These are phyloP conservation scores for Parietaria judaica DNA, from an alignment of 306 rosid species.

Conservation along the genomic window DNA sequence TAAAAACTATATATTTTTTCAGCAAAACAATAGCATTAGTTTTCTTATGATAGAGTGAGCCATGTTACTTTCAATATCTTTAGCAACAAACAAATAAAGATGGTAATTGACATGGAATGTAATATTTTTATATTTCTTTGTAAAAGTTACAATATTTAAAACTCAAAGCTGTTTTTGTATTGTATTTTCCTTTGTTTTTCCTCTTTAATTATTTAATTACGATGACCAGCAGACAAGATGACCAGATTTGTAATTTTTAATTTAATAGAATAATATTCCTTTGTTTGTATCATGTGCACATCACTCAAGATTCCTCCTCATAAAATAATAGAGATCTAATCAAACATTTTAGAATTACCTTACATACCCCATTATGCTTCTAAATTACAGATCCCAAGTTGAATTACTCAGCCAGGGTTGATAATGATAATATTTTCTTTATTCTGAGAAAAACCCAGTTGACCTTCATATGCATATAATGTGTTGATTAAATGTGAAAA, in stretches of 20 bases:
- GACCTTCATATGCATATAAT: neutral
- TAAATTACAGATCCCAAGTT: conserved; percentile 15
- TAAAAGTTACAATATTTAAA: conserved; percentile 9
- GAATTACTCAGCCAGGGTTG: neutral
- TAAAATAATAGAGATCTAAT: conserved; percentile 22
- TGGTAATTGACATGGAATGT: too few relatives aligned
- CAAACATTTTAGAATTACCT: conserved; percentile 7
- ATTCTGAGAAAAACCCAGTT: conserved; percentile 4
- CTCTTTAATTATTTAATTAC: conserved; percentile 29
- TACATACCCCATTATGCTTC: conserved; percentile 21
- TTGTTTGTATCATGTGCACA: conserved; percentile 58
- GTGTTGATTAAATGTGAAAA: conserved; percentile 4
- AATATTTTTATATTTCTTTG: too few relatives aligned
- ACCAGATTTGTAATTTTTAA: conserved; percentile 35
- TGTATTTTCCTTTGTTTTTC: conserved; percentile 35
- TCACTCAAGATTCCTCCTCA: conserved; percentile 49
- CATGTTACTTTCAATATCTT: conserved; percentile 4
- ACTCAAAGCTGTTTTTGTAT: conserved; percentile 19
- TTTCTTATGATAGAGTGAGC: neutral
- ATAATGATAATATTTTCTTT: neutral
- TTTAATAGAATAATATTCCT: conserved; percentile 21
- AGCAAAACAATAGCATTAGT: neutral
- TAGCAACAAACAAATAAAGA: conserved; percentile 15
- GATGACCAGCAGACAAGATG: conserved; percentile 37
- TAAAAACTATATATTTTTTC: too few relatives aligned